These are phyloP conservation scores for Arthrinium phaeospermum DNA, from an alignment of 2,329 filamentous ascomycete species.

Conservation along the genomic window DNA sequence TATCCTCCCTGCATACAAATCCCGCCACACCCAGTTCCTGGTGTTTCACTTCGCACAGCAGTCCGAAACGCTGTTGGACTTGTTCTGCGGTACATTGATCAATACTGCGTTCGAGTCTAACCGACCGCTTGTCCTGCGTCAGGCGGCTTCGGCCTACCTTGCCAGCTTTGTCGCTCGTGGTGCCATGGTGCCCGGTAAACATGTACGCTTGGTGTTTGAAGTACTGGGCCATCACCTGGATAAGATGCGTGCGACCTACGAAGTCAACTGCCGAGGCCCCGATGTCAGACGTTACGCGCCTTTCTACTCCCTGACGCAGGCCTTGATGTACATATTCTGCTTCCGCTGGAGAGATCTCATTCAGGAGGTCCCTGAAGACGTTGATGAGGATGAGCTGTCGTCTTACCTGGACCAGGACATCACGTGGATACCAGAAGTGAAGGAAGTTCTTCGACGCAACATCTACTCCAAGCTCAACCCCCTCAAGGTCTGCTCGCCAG, in stretches of 20 bases:
- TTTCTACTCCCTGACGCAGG: constrained; percentile 89
- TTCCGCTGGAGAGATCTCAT: constrained; percentile 96
- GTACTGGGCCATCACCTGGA: constrained; percentile 81
- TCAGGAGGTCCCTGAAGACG: constrained; percentile 61
- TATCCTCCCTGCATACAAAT: constrained; percentile 89
- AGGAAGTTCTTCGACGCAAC: constrained; percentile 75
- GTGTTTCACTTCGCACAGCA: constrained; percentile 94
- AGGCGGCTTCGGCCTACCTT: constrained; percentile 89
- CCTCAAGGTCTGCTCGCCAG: constrained; percentile 89
- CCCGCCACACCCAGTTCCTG: constrained; percentile 92
- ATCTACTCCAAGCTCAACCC: constrained; percentile 92
- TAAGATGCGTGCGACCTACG: constrained; percentile 73
- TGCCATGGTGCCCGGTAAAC: constrained; percentile 75
- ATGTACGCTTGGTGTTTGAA: constrained; percentile 83
- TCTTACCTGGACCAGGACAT: constrained; percentile 74
- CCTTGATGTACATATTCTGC: constrained; percentile 92
- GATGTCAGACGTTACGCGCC: constrained; percentile 83
- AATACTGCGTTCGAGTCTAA: constrained; percentile 74
- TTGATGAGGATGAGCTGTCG: constrained; percentile 66
- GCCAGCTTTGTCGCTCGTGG: constrained; percentile 94
- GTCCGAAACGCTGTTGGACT: constrained; percentile 77
- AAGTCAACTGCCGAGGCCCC: constrained; percentile 78
- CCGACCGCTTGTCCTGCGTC: constrained; percentile 74
- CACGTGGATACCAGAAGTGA: constrained; percentile 76
- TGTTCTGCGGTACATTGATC: constrained; percentile 80